Evolutionary conservation across 352 stramenopile species (phyloP).

Genomic region (Phytophthora sojae): DNA sequence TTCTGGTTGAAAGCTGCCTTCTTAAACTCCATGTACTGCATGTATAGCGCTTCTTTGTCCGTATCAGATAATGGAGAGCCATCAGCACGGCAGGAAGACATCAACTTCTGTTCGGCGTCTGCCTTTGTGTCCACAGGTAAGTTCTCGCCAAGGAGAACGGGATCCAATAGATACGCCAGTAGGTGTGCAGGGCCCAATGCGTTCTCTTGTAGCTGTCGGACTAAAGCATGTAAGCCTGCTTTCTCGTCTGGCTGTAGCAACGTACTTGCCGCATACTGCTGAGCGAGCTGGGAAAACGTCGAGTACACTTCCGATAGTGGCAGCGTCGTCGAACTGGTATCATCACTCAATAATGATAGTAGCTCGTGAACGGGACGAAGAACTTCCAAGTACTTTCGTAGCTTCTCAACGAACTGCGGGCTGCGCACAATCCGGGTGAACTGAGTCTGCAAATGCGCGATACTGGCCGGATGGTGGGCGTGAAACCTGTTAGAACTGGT

Average conservation of each 20-base stretch:
- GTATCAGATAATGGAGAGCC: slow-evolving; percentile 23
- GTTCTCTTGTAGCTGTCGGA: slow-evolving; percentile 32
- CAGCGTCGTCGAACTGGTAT: slow-evolving; percentile 9
- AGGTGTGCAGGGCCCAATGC: slow-evolving; percentile 31
- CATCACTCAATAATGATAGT: slow-evolving; percentile 22
- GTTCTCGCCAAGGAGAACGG: slow-evolving; percentile 48
- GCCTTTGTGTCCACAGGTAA: slow-evolving; percentile 42
- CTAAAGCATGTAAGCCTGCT: slow-evolving; percentile 20
- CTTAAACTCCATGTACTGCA: slow-evolving; percentile 62
- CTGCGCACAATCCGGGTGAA: slow-evolving; percentile 33
- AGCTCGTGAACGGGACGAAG: slow-evolving; percentile 38
- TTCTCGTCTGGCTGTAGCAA: slow-evolving; percentile 41
- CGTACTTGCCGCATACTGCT: slow-evolving; percentile 29
- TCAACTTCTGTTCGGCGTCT: slow-evolving; percentile 43
- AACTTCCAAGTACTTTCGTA: slow-evolving; percentile 44
- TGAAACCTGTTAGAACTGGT: neutral
- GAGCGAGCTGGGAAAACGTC: slow-evolving; percentile 30
- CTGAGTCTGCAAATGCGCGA: slow-evolving; percentile 28
- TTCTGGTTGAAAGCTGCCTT: slow-evolving; percentile 42
- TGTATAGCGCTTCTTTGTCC: slow-evolving; percentile 49
- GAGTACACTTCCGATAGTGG: slow-evolving; percentile 51
- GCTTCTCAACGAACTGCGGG: slow-evolving; percentile 34
- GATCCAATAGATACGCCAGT: slow-evolving; percentile 55
- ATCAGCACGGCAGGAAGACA: slow-evolving; percentile 34
- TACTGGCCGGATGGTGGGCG: neutral